Evolutionary conservation across 2,329 filamentous ascomycete genomes (phyloP).

Genomic region (Aspergillus quadricinctus): DNA sequence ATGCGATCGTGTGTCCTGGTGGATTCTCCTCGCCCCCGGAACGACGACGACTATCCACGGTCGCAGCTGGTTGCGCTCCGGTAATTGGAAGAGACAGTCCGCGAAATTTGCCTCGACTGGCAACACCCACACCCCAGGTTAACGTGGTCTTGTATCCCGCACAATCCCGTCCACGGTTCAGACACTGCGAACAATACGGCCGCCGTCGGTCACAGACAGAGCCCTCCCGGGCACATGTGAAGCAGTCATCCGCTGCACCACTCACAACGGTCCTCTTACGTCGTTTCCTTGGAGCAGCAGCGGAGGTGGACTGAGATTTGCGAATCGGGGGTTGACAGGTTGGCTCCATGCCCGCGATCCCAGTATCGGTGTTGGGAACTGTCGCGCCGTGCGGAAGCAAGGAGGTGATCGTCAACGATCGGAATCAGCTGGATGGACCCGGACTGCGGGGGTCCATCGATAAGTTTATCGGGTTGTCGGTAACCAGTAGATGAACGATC

Average conservation of each 20-base stretch:
- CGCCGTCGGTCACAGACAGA: slow-evolving; percentile 84
- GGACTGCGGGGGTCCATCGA: slow-evolving; percentile 18
- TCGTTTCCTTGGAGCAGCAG: slow-evolving; percentile 55
- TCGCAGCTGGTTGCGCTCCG: slow-evolving; percentile 38
- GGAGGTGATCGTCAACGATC: not conserved
- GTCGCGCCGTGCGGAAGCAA: slow-evolving; percentile 2
- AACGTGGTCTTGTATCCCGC: slow-evolving; percentile 94
- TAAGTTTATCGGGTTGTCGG: not conserved
- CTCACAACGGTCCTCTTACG: slow-evolving; percentile 83
- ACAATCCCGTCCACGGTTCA: slow-evolving; percentile 87
- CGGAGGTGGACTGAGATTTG: slow-evolving; percentile 19
- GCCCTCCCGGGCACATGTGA: slow-evolving; percentile 79
- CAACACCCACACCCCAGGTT: slow-evolving; percentile 94
- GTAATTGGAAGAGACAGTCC: slow-evolving; percentile 71
- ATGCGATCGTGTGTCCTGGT: not conserved
- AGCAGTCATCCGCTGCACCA: slow-evolving; percentile 91
- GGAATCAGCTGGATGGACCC: slow-evolving; percentile 5
- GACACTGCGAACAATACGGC: slow-evolving; percentile 91
- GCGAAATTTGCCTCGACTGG: slow-evolving; percentile 88
- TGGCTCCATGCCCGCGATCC: slow-evolving; percentile 16
- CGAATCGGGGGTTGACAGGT: slow-evolving; percentile 21
- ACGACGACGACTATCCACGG: slow-evolving; percentile 9
- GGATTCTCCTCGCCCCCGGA: not conserved
- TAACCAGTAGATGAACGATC: slow-evolving; percentile 1
- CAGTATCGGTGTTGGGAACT: not conserved